Evolutionary conservation across 306 rosid species (phyloP), one percentile per base, ranked within the genome.

Genomic region (Ormosia emarginata): DNA sequence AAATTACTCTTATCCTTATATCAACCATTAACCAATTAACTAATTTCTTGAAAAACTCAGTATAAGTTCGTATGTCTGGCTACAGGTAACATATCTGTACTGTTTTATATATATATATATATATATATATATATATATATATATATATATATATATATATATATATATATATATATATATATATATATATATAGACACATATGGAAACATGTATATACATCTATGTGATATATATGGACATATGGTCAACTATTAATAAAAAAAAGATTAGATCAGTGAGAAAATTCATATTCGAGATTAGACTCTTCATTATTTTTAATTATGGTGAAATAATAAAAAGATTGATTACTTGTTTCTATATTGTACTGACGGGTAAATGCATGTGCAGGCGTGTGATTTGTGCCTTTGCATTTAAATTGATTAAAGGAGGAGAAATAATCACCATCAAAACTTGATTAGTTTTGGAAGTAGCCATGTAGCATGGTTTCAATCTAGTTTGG

Each of bases 361-460:
- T 33, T 46, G 62, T 47, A 36, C 1, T 49, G 65, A 37, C 1
- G 37, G 39, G 66, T 7, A 62, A 50, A 61, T 49, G 66, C 66
- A 80, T 53, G 29, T 40, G 79, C 66, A 39, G 52, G 84, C 47
- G 58, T 72, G 39, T 24, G 67, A 63, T 63, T 86, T 75, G 43
- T 78, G 50, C 76, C 74, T 24, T 24, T 24, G 24, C 24, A 24
- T 24, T 24, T 24, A 24, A 24, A 24, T 24, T 24, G 24, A 24
- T 24, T 24, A 24, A 24, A 24, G 24, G 24, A 24, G 24, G 24
- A 24, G 24, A 24, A 24, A 24, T 24, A 24, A 24, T 24, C 24
- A 24, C 24, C 24, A 24, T 24, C 24, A 24, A 24, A 24, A 24
- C 24, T 24, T 24, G 24, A 24, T 24, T 24, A 24, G 24, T 24